Evolutionary conservation across 2,329 filamentous ascomycete genomes (phyloP).

Genomic region (Periconia sp.): DNA sequence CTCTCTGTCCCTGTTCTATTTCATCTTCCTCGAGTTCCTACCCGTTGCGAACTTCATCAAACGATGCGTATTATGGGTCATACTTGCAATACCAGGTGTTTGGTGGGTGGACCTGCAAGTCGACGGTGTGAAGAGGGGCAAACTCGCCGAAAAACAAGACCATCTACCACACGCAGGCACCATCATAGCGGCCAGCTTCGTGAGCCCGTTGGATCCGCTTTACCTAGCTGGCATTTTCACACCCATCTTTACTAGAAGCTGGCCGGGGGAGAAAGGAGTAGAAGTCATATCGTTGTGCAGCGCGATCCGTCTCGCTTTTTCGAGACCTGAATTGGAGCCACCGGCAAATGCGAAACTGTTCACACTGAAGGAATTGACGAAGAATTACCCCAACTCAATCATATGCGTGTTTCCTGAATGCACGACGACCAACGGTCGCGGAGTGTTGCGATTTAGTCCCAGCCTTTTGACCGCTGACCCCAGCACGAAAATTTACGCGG

Average conservation of each 20-base stretch:
- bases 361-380: conserved; percentile 55
- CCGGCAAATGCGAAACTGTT: conserved; percentile 36
- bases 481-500: conserved; percentile 79
- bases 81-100: conserved; percentile 86
- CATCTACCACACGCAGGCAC: conserved; percentile 78
- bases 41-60: conserved; percentile 69
- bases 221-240: conserved; percentile 97
- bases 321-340: conserved; percentile 51
- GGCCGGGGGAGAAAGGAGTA: conserved; percentile 72
- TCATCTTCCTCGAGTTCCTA: conserved; percentile 79
- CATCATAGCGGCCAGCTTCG: conserved; percentile 88
- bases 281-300: conserved; percentile 74
- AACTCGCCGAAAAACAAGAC: conserved; percentile 33
- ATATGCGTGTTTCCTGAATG: conserved; percentile 92
- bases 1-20: conserved; percentile 68
- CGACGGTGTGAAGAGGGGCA: conserved; percentile 80
- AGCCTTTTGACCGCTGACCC: conserved; percentile 69
- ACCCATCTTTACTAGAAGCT: conserved; percentile 87
- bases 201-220: conserved; percentile 87
- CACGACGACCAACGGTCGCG: conserved; percentile 90
- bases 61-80: conserved; percentile 83
- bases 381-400: conserved; percentile 70
- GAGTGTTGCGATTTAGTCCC: conserved; percentile 80
- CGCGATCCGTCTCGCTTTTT: conserved; percentile 74
- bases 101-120: conserved; percentile 99